phyloP scores from a whole-genome alignment of 495 filamentous ascomycete species.

The Aspergillus conjunctus region DNA sequence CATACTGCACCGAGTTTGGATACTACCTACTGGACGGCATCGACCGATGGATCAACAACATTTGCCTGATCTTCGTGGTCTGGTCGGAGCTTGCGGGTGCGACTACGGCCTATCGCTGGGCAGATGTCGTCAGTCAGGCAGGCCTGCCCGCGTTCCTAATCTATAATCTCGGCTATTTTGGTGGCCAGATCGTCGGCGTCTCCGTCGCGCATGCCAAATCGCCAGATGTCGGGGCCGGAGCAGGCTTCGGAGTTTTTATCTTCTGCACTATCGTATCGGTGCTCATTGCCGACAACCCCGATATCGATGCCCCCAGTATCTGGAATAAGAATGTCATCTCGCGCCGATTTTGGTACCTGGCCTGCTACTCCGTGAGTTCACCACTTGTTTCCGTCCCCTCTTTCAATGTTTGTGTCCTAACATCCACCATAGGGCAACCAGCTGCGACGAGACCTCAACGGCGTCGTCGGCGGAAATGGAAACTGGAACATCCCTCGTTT shows the following conservation, averaged over 20 bases:
- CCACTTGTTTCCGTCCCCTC: neutral
- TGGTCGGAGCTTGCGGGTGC: constrained; percentile 31
- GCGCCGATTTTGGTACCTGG: constrained; percentile 28
- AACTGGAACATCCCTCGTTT: constrained; percentile 44
- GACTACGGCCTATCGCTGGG: constrained; percentile 32
- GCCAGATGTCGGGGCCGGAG: constrained; percentile 32
- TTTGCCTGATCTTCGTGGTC: constrained; percentile 31
- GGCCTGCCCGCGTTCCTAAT: constrained; percentile 30
- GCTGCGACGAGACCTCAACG: constrained; percentile 29
- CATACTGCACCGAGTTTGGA: constrained; percentile 33
- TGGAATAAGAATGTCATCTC: constrained; percentile 32
- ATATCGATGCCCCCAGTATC: constrained; percentile 29
- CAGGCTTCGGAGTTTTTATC: constrained; percentile 32
- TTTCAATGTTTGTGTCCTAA: neutral
- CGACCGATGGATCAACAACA: constrained; percentile 34
- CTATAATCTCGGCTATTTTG: constrained; percentile 42
- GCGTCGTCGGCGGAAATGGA: constrained; percentile 28
- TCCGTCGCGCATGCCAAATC: constrained; percentile 33
- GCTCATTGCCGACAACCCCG: constrained; percentile 28
- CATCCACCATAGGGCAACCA: constrained; percentile 25
- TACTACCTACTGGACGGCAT: constrained; percentile 31
- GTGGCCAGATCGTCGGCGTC: constrained; percentile 38
- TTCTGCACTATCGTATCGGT: constrained; percentile 18
- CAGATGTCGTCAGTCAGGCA: constrained; percentile 35
- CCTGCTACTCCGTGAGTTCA: constrained; percentile 27